Base-by-base conservation (phyloP, 2,329 filamentous ascomycete genomes). In the Neofusicoccum cordaticola region DNA sequence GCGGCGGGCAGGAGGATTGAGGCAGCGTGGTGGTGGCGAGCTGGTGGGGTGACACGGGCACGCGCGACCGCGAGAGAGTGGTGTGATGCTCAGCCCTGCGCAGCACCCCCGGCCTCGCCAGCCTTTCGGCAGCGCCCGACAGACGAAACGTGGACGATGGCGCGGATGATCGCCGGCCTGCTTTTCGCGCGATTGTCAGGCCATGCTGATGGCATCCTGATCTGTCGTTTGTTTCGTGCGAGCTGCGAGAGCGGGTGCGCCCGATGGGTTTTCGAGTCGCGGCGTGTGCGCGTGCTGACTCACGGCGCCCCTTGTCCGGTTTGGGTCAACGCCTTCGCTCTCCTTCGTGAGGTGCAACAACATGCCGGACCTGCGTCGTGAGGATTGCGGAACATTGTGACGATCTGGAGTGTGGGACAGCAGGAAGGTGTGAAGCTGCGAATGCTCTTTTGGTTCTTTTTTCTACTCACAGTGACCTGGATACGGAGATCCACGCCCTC, bases 31-130 rank as follows among this genome's bases (percentile, higher is more conserved):
- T 48, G 42, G 62, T 64, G 62, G 34, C 44, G 42, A 44, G 53
- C 52, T 19, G 60, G 34, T 62, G 62, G 62, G 52, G 42, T 64
- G 62, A 64, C 44, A 31, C 22, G 19, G 44, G 34, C 44, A 44
- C 45, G 19, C 34, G 48, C 44, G 27, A 41, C 45, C 62, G 52
- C 44, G 44, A 57, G 51, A 64, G 51, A 11, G 41, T 63, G 48
- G 42, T 42, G 50, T 51, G 62, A 27, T 51, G 13, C 12, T 58
- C 53, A 58, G 60, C 47, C 37, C 48, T 52, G 37, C 42, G 17
- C 17, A 4, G 47, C n/a, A 11, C 37, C 37, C 37, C 37, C 6
- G 13, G 27, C 50, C 15, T 15, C 50, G 13, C 34, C 34, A 37
- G 39, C 19, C 9, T 19, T 27, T 58, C 53, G 53, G 53, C 53